Base-by-base conservation (phyloP, 2,329 filamentous ascomycete genomes). In the Ophiostoma novo-ulmi region DNA sequence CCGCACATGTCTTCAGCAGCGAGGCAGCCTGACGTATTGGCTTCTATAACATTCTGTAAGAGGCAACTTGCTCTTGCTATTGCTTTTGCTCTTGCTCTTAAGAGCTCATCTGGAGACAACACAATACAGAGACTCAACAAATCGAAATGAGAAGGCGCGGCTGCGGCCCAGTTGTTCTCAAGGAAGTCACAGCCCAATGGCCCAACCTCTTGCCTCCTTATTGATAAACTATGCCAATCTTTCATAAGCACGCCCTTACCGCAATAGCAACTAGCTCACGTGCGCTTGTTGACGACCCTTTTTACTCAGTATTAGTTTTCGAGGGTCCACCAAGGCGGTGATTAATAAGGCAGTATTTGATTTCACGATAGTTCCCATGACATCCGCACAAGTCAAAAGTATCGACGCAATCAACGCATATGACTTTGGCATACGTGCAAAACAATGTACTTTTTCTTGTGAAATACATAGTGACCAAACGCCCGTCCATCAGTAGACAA, bases 401-500 rank as follows among this genome's bases (percentile, higher is more conserved):
- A 31, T 31, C 31, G 3, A 63, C 22, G 35, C 35, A 2, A 36
- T 36, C 26, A 17, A 63, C 22, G 35, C 35, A 2, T 10, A 14
- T 26, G 3, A 4, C 20, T n/a, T n/a, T 8, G 10, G 20, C 20
- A 65, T 14, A 31, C 58, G 44, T 20, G n/a, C 11, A 38, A 65
- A 58, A 70, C 17, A 66, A 35, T 48, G 22, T 67, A 44, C 39
- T 55, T 66, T 66, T 67, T 67, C 38, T 26, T 67, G 2, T 41
- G 38, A 48, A 26, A 48, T 67, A 48, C 39, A 65, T 17, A 65
- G 39, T 67, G 64, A 67, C 65, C 65, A 48, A 67, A 67, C 65
- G 67, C 67, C 67, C 39, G 38, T 38, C 61, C 61, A n/a, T 64
- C 31, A n/a, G 61, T 64, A 35, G 8, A 64, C 61, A 64, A 38